Evolutionary conservation across 257 asterid genomes (phyloP).

Genomic region (Solanum neorickii): DNA sequence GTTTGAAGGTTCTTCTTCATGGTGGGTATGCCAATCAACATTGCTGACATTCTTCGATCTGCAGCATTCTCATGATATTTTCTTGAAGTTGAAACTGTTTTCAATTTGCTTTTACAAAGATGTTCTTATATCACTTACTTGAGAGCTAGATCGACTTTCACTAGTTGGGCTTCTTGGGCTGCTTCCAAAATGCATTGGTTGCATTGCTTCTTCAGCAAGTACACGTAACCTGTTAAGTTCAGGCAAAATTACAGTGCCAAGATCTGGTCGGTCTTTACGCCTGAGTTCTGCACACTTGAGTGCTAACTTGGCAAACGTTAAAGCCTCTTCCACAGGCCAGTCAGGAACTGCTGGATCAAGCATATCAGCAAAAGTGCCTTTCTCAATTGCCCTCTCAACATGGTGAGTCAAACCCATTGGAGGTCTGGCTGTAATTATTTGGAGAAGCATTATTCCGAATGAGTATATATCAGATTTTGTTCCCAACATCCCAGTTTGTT

Average conservation of each 20-base stretch:
- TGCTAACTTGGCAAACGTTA: constrained; percentile 55
- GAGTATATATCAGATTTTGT: constrained; percentile 79
- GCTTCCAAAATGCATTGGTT: constrained; percentile 4
- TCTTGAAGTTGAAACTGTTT: not conserved
- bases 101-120: not conserved
- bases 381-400: constrained; percentile 69
- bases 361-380: constrained; percentile 56
- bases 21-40: not conserved
- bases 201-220: constrained; percentile 56
- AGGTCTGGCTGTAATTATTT: constrained; percentile 64
- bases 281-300: constrained; percentile 71
- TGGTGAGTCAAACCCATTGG: constrained; percentile 92
- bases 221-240: constrained; percentile 56
- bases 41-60: not conserved
- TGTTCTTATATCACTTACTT: constrained; percentile 19
- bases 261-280: constrained; percentile 80
- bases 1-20: not conserved
- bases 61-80: not conserved
- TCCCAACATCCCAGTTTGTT: constrained; percentile 90
- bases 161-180: constrained; percentile 8
- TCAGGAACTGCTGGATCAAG: constrained; percentile 69
- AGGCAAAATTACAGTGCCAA: constrained; percentile 45
- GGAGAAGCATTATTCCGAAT: constrained; percentile 77
- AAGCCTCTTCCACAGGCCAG: constrained; percentile 78
- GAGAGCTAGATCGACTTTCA: constrained; percentile 20